These are phyloP conservation scores for Rhynchospora pubera DNA, from an alignment of 176 grass and related monocot species.

Conservation along the genomic window DNA sequence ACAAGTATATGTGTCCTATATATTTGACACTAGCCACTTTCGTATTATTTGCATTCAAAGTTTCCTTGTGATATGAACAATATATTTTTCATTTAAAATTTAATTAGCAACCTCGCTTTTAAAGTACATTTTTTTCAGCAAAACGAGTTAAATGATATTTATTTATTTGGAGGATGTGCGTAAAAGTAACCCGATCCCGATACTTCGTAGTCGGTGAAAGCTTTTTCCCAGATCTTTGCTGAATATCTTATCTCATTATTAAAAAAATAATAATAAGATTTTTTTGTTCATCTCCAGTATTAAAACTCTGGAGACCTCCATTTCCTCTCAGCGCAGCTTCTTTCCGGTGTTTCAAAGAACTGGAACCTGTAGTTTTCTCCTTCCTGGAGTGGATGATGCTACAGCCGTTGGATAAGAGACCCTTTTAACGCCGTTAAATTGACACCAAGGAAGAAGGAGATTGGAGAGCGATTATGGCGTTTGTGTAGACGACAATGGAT, in stretches of 20 bases:
- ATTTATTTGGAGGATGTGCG: not conserved
- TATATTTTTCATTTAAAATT: too few species aligned
- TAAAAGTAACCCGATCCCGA: constrained; percentile 10
- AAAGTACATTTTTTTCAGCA: not conserved
- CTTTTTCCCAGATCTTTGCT: not conserved
- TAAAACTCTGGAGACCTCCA: not conserved
- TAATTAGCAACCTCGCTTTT: too few species aligned
- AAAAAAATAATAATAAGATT: not conserved
- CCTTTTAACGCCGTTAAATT: not conserved
- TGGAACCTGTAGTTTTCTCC: not conserved
- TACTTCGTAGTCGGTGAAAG: not conserved
- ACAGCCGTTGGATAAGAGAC: not conserved
- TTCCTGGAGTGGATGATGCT: not conserved
- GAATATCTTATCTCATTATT: not conserved
- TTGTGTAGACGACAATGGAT: not conserved
- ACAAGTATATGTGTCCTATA: too few species aligned
- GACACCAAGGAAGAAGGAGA: not conserved
- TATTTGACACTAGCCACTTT: too few species aligned
- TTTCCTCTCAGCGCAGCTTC: not conserved
- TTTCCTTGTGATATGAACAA: too few species aligned
- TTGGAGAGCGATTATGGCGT: not conserved
- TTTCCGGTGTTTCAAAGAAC: not conserved
- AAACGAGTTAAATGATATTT: not conserved
- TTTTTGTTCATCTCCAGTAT: not conserved
- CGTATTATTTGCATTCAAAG: too few species aligned